Evolutionary conservation across 306 rosid genomes (phyloP).

Genomic region (Prunus davidiana): DNA sequence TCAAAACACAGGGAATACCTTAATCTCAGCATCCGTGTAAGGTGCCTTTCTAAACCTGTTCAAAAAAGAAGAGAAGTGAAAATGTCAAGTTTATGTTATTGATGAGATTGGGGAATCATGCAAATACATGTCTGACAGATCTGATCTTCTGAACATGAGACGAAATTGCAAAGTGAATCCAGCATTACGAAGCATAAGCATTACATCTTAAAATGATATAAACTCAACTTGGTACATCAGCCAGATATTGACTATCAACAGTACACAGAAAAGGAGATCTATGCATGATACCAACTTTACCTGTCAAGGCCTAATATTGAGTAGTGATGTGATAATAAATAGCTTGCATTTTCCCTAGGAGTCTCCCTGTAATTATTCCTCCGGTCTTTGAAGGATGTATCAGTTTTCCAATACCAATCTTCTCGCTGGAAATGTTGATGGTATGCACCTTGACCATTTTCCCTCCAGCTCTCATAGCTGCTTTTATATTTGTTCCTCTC

Average conservation of each 20-base stretch:
- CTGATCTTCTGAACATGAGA: not conserved
- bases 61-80: conserved; percentile 9
- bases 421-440: conserved; percentile 87
- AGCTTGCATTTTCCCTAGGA: conserved; percentile 59
- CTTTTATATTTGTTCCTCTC: conserved; percentile 83
- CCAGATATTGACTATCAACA: not conserved
- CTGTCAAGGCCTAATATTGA: conserved; percentile 95
- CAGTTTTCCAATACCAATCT: conserved; percentile 98
- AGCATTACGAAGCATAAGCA: not conserved
- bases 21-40: conserved; percentile 83
- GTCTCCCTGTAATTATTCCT: conserved; percentile 57
- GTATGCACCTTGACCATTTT: conserved; percentile 46
- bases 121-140: conserved; percentile 21
- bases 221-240: not conserved
- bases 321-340: conserved; percentile 86
- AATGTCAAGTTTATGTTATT: not conserved
- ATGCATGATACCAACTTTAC: conserved; percentile 32
- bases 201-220: not conserved
- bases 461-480: conserved; percentile 86
- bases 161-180: not conserved
- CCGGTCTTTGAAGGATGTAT: conserved; percentile 57
- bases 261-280: not conserved
- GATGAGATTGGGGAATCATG: not conserved
- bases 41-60: conserved; percentile 78
- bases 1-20: conserved; percentile 48